These are phyloP conservation scores for Achaetomium macrosporum DNA, from an alignment of 2,329 filamentous ascomycete species.

Conservation along the genomic window DNA sequence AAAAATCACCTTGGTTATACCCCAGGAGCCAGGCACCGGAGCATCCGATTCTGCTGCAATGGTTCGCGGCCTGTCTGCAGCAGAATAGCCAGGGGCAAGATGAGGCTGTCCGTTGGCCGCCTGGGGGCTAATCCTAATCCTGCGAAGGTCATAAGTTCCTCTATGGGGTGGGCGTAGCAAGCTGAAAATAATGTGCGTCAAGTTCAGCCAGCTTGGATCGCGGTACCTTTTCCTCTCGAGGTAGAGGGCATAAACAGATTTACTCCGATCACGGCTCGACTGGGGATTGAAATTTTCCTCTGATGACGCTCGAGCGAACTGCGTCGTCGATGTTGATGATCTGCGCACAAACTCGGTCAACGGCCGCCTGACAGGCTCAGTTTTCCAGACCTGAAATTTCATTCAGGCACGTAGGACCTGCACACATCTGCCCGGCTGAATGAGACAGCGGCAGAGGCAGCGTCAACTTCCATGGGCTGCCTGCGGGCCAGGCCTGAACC, in stretches of 20 bases:
- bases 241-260: background rate
- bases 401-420: slow-evolving; percentile 6
- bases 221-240: slow-evolving; percentile 6
- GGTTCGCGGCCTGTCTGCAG: slow-evolving; percentile 1
- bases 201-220: slow-evolving; percentile 1
- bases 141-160: background rate
- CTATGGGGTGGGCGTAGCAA: slow-evolving; percentile 8
- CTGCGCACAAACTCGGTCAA: background rate
- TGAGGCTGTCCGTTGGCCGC: slow-evolving; percentile 8
- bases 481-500: slow-evolving; percentile 2
- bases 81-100: background rate
- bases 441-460: slow-evolving; percentile 9
- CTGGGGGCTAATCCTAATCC: slow-evolving; percentile 1
- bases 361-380: background rate
- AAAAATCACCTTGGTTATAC: background rate
- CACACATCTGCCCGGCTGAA: slow-evolving; percentile 10
- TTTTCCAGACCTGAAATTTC: background rate
- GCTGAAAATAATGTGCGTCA: background rate
- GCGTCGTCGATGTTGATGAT: background rate
- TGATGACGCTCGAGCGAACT: background rate
- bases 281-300: background rate
- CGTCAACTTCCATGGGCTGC: background rate
- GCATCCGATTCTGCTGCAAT: slow-evolving; percentile 5
- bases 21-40: background rate
- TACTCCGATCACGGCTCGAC: background rate